These are phyloP conservation scores for Sporothrix schenckii DNA, from an alignment of 2,329 filamentous ascomycete genomes.

Conservation along the genomic window DNA sequence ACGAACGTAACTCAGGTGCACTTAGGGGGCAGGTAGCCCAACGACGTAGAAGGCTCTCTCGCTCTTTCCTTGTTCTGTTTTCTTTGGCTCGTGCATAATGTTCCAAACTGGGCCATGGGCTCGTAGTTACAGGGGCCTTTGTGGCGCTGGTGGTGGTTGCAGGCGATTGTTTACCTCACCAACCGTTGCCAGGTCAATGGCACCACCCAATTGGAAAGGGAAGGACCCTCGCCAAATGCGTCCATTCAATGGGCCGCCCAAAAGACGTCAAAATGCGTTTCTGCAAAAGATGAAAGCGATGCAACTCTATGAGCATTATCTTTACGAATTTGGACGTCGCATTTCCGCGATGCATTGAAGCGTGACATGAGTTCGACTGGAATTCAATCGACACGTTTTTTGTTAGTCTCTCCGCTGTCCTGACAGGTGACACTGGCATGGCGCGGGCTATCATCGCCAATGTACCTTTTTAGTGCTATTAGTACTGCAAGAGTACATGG, in stretches of 20 bases:
- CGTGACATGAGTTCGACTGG: background rate
- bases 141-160: background rate
- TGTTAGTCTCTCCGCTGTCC: background rate
- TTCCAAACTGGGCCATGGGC: slow-evolving; percentile 1
- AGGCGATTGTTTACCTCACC: slow-evolving; percentile 33
- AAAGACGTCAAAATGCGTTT: background rate
- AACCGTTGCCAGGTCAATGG: slow-evolving; percentile 35
- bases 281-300: background rate
- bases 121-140: slow-evolving; percentile 1
- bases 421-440: slow-evolving; percentile 31
- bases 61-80: slow-evolving; percentile 14
- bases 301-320: too few species aligned
- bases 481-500: background rate
- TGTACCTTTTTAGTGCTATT: slow-evolving; percentile 20
- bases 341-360: background rate
- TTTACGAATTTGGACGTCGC: background rate
- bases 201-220: background rate
- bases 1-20: background rate
- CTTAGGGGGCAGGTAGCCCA: background rate
- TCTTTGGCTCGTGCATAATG: background rate
- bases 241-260: background rate
- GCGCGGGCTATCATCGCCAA: background rate
- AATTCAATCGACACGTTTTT: slow-evolving; percentile 26
- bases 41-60: slow-evolving; percentile 12
- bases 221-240: slow-evolving; percentile 5